Base-by-base conservation (phyloP, 2,329 filamentous ascomycete genomes). In the Helotiales sp. region DNA sequence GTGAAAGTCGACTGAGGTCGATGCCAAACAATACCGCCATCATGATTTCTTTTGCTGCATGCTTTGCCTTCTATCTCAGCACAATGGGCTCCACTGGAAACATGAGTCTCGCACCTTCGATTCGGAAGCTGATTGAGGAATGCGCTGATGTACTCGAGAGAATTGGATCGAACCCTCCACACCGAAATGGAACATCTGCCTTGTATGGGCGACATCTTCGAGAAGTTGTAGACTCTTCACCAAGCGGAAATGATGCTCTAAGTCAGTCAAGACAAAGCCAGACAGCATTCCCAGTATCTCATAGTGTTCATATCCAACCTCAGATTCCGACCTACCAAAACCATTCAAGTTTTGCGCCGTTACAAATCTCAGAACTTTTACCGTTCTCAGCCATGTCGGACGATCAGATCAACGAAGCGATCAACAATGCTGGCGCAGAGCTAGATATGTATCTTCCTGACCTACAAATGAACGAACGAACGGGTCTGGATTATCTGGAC, bases 21-120 rank as follows among this genome's bases (percentile, higher is more conserved):
- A 91, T 91, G 87, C 88, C 88, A 0, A 91, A 91, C 71, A 91
- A 91, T 64, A 90, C 88, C 83, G 87, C 55, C 89, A 90, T 65
- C 62, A 91, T 91, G 88, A 89, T 91, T 12, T 88, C 87, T 1
- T 90, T 90, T 62, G 87, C 88, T 0, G 86, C 86, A n/a, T 88
- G 85, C 65, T 88, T 88, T 60, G 85, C 86, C 72, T 58, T 89
- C n/a, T 81, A 83, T 9, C 76, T 89, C 4, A 86, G 84, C 63
- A 79, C 83, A 0, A 82, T 83, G 48, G 79, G 83, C 2, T 77
- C 80, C 0, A 83, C 80, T 5, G 80, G 78, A 56, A 74, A 71
- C 38, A 85, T 81, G 0, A 81, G 80, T 52, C 70, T 88, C 0
- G 84, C 84, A 0, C 83, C 85, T 0, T 87, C 85, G 62, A 83